phyloP scores from a whole-genome alignment of 352 stramenopile genomes.

The Phytopythium vexans region DNA sequence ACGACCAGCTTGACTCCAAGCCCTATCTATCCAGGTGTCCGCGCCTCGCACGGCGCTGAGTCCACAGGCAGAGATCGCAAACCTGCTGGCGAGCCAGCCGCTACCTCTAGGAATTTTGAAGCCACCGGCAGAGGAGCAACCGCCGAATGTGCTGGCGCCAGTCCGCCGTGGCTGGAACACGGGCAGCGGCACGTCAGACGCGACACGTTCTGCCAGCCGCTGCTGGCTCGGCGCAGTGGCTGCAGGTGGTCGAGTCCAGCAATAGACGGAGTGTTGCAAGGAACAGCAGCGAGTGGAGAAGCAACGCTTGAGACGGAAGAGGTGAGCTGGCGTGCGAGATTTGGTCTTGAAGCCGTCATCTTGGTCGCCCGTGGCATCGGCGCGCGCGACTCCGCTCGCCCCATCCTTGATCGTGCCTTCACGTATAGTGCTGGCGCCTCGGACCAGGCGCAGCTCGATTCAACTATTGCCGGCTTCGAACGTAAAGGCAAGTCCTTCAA shows the following conservation, averaged over 20 bases:
- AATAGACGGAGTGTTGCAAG: neutral
- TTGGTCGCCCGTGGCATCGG: too few relatives aligned
- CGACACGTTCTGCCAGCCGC: slow-evolving; percentile 23
- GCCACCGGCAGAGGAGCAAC: slow-evolving; percentile 5
- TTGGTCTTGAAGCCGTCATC: too few relatives aligned
- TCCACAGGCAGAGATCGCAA: neutral
- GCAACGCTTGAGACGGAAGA: neutral
- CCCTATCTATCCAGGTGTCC: too few relatives aligned
- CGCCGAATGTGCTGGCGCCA: neutral
- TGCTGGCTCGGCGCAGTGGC: slow-evolving; percentile 4
- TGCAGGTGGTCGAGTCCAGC: slow-evolving; percentile 8
- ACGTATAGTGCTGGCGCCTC: neutral
- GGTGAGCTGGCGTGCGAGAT: too few relatives aligned
- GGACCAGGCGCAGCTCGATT: slow-evolving; percentile 7
- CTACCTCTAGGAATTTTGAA: too few relatives aligned
- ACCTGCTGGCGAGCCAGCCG: slow-evolving; percentile 14
- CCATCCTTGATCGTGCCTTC: too few relatives aligned
- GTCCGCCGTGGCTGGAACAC: neutral
- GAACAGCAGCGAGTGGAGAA: neutral
- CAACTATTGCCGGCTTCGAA: slow-evolving; percentile 19
- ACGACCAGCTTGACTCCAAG: too few relatives aligned
- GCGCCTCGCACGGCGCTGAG: neutral
- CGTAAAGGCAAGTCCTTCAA: slow-evolving; percentile 51
- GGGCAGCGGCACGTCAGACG: neutral
- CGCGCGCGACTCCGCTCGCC: too few relatives aligned